These are phyloP conservation scores for Plantago lanceolata DNA, from an alignment of 305 asterid species.

Conservation along the genomic window DNA sequence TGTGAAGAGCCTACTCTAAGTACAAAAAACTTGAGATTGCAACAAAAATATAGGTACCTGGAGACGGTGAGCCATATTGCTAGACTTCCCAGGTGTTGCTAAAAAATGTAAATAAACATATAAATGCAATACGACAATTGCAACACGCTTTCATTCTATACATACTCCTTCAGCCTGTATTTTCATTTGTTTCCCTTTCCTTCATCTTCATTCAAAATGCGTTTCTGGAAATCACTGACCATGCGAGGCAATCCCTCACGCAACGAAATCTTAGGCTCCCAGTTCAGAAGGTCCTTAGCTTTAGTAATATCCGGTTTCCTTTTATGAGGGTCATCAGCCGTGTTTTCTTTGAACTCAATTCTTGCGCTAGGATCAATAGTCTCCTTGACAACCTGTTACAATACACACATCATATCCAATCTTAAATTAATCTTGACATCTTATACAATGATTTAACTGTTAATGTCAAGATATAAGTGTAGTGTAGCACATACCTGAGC, in stretches of 20 bases:
- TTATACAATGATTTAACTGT: neutral
- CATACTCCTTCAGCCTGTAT: constrained; percentile 22
- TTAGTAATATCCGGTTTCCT: constrained; percentile 89
- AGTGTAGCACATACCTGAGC: constrained; percentile 63
- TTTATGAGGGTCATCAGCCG: constrained; percentile 96
- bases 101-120: constrained; percentile 25
- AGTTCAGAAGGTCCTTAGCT: constrained; percentile 82
- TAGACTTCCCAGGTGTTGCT: constrained; percentile 19
- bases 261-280: constrained; percentile 89
- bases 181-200: constrained; percentile 70
- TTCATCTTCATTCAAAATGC: constrained; percentile 95
- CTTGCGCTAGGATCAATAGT: constrained; percentile 79
- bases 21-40: constrained; percentile 23
- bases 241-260: constrained; percentile 82
- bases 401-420: constrained; percentile 7
- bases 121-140: constrained; percentile 22
- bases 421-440: neutral
- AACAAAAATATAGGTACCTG: constrained; percentile 11
- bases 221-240: constrained; percentile 82
- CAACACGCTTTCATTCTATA: constrained; percentile 38
- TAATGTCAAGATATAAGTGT: constrained; percentile 4
- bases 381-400: constrained; percentile 76
- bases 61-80: constrained; percentile 19
- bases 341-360: constrained; percentile 72
- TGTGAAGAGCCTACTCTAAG: constrained; percentile 21